Evolutionary conservation across 257 asterid species (phyloP).

Genomic region (Forsythia suspensa): DNA sequence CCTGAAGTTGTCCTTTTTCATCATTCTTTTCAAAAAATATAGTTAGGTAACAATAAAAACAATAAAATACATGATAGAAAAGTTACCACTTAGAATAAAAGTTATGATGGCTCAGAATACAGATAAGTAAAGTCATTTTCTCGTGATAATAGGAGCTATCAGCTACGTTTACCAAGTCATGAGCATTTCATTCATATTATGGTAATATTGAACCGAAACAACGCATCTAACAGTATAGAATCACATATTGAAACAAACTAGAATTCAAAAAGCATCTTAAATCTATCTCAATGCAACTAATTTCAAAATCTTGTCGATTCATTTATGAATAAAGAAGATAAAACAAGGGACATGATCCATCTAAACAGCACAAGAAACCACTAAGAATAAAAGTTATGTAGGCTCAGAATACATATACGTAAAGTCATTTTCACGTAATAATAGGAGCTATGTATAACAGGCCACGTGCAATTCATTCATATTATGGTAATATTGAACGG

Average conservation of each 20-base stretch:
- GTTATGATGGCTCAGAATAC: neutral
- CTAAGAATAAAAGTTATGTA: neutral
- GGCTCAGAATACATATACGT: neutral
- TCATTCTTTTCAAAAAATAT: neutral
- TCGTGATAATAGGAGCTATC: neutral
- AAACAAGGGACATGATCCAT: neutral
- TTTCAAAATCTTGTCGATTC: neutral
- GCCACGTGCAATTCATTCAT: neutral
- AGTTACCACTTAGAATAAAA: neutral
- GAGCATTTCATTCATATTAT: neutral
- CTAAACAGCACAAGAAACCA: neutral
- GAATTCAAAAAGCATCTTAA: neutral
- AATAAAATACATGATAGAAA: neutral
- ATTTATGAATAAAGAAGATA: neutral
- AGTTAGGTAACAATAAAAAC: neutral
- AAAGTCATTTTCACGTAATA: neutral
- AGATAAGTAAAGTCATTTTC: neutral
- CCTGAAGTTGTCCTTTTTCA: neutral
- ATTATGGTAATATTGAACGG: neutral
- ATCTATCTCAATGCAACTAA: neutral
- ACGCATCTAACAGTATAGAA: neutral
- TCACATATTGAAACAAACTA: neutral
- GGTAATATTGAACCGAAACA: neutral
- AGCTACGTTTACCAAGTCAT: neutral
- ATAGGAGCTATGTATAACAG: neutral